Percentiles rank a stretch among this genome's conserved stretches.
Conservation (phyloP, 228 moss, liverwort and hornwort genomes). For the Sphagnum fallax region DNA sequence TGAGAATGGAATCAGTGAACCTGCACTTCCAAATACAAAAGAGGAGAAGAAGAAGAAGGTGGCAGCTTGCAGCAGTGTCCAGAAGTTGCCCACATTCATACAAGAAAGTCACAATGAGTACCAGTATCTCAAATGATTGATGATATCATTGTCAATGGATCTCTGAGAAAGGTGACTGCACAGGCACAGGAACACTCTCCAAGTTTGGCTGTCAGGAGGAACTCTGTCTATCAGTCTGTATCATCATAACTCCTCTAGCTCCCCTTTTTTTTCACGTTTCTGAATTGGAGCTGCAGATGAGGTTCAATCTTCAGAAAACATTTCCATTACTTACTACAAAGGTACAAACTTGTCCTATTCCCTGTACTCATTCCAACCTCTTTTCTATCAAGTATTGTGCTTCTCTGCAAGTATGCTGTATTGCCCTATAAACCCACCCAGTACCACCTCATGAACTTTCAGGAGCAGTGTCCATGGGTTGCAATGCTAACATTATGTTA, state of each 20-base stretch:
- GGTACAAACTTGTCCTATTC: constrained; percentile 15
- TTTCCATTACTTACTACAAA: constrained; percentile 92
- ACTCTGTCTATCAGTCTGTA: neutral
- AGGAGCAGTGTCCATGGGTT: neutral
- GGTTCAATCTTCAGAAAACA: constrained; percentile 75
- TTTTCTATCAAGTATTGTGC: no score
- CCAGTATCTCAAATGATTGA: constrained; percentile 68
- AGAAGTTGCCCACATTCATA: constrained; percentile 33
- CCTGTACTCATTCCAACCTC: neutral
- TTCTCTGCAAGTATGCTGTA: no score
- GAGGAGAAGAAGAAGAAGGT: neutral
- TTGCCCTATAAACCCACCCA: no score
- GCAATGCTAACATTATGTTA: neutral
- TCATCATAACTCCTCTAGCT: no score
- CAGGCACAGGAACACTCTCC: constrained; percentile 81
- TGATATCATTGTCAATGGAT: constrained; percentile 69
- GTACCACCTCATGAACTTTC: no score
- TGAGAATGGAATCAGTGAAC: neutral
- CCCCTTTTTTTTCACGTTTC: no score
- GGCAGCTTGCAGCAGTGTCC: no score
- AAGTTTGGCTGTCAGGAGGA: constrained; percentile 84
- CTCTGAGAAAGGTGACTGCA: constrained; percentile 68
- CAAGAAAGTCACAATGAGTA: constrained; percentile 66
- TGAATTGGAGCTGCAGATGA: constrained; percentile 44
- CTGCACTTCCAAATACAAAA: neutral